A percentile compares a stretch with the other conserved stretches of the same genome.
Evolutionary conservation across 2,329 filamentous ascomycete species (phyloP).

Genomic region (Fusarium acutatum): DNA sequence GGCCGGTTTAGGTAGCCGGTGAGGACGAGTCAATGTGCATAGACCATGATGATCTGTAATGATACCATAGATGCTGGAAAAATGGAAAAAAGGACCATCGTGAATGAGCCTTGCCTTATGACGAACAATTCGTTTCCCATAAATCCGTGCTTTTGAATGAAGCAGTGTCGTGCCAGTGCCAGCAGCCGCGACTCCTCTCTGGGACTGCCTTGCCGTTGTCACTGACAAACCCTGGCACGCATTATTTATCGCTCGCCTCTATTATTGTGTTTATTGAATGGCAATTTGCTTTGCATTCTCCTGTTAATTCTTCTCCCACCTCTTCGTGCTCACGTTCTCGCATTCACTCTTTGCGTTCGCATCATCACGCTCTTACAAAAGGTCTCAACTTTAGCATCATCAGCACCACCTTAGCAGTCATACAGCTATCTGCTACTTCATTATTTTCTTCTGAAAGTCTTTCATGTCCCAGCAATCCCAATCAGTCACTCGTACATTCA

Average conservation of each 20-base stretch:
- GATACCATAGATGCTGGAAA: constrained; percentile 49
- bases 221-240: neutral
- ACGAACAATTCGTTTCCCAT: neutral
- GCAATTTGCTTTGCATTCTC: neutral
- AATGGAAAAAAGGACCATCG: constrained; percentile 42
- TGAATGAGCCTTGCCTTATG: constrained; percentile 36
- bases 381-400: neutral
- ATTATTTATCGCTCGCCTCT: neutral
- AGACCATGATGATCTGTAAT: constrained; percentile 49
- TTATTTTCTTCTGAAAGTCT: neutral
- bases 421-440: neutral
- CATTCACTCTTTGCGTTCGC: neutral
- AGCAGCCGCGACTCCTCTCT: neutral
- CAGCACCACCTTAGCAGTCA: neutral
- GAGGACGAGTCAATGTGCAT: constrained; percentile 40
- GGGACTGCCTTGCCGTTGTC: neutral
- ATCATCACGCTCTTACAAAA: neutral
- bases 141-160: neutral
- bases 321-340: neutral
- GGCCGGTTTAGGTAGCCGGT: constrained; percentile 26
- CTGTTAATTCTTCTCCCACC: neutral
- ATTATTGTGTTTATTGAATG: neutral
- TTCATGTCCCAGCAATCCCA: too few species aligned
- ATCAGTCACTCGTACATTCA: neutral
- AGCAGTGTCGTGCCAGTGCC: constrained; percentile 20